These are phyloP conservation scores for Syzygium malaccense DNA, from an alignment of 441 rosid species.

Conservation along the genomic window DNA sequence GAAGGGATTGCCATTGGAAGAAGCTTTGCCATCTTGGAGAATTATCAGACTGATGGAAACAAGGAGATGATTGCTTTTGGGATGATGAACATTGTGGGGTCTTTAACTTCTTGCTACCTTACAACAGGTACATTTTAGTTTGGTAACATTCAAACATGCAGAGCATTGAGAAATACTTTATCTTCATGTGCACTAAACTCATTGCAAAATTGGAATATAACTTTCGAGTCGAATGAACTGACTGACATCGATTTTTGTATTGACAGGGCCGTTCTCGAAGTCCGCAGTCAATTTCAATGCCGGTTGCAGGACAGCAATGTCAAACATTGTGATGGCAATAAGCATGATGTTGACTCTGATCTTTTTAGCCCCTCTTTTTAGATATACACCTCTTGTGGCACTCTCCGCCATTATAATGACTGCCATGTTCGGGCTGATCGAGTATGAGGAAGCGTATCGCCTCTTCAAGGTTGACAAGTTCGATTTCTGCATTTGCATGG, in stretches of 20 bases:
- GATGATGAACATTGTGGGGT: slow-evolving; percentile 76
- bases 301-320: slow-evolving; percentile 62
- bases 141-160: neutral
- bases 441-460: slow-evolving; percentile 48
- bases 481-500: slow-evolving; percentile 71
- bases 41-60: slow-evolving; percentile 82
- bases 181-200: neutral
- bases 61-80: slow-evolving; percentile 93
- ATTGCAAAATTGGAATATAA: neutral
- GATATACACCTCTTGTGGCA: slow-evolving; percentile 82
- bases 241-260: neutral
- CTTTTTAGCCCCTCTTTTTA: slow-evolving; percentile 70
- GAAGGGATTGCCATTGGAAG: slow-evolving; percentile 92
- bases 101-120: slow-evolving; percentile 82
- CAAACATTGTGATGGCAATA: slow-evolving; percentile 70
- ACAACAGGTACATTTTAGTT: slow-evolving; percentile 46
- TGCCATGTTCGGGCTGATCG: slow-evolving; percentile 80
- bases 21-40: slow-evolving; percentile 67
- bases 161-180: neutral
- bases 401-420: slow-evolving; percentile 83
- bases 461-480: slow-evolving; percentile 74
- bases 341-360: slow-evolving; percentile 78
- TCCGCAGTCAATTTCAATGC: slow-evolving; percentile 84
- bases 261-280: slow-evolving; percentile 83
- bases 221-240: neutral